A percentile compares a stretch with the other conserved stretches of the same genome.
Evolutionary conservation across 2,329 filamentous ascomycete genomes (phyloP).

Genomic region (Aphanocladium album): DNA sequence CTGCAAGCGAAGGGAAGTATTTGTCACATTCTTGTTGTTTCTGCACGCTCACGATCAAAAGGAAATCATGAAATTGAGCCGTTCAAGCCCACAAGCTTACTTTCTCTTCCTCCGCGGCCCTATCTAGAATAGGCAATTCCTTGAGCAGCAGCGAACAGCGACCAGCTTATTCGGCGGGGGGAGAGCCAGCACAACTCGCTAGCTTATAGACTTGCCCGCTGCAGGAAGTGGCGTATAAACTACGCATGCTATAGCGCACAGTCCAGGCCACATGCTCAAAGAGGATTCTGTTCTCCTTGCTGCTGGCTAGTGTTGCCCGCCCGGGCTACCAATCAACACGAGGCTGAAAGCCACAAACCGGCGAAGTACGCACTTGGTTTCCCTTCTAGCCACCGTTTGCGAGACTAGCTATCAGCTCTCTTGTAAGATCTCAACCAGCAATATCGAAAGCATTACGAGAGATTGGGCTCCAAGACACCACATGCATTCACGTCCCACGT

Average conservation of each 20-base stretch:
- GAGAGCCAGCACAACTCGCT: not conserved
- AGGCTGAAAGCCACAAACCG: not conserved
- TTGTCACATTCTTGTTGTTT: not conserved
- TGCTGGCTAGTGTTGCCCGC: not conserved
- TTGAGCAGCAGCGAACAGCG: not conserved
- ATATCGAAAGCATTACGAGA: not conserved
- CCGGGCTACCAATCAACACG: not conserved
- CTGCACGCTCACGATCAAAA: not conserved
- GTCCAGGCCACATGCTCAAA: not conserved
- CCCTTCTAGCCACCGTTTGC: not conserved
- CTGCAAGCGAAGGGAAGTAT: not conserved
- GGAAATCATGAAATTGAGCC: not conserved
- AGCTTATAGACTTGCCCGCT: not conserved
- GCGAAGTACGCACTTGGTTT: not conserved
- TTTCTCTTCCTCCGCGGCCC: not conserved
- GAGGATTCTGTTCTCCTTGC: not conserved
- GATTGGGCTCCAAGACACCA: not conserved
- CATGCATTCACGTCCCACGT: too few relatives aligned
- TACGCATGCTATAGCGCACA: conserved; percentile 2
- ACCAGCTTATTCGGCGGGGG: not conserved
- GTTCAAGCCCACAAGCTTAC: not conserved
- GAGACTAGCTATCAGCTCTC: not conserved
- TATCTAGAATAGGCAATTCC: not conserved
- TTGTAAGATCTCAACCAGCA: not conserved
- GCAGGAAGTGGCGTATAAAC: not conserved